Base-by-base conservation (phyloP, 179 eudicot genomes). In the Silene coronaria region DNA sequence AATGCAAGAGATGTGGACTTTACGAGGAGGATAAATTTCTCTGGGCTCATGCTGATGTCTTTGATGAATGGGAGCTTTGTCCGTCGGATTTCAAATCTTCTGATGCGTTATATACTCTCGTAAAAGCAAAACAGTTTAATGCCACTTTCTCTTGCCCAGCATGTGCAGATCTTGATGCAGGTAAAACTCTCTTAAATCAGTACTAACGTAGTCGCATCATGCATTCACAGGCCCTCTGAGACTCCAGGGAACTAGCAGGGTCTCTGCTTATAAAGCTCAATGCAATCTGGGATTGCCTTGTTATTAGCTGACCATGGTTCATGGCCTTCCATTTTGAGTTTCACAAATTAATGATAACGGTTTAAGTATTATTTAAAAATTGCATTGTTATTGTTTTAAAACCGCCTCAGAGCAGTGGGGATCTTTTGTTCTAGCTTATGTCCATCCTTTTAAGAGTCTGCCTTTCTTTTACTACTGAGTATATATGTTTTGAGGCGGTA, bases 51-150 rank as follows among this genome's bases (percentile, higher is more conserved):
- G 88, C 88, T 78, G 90, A 84, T 23, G 75, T 76, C 79, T 91
- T 91, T 82, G 97, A 91, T 79, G 99, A 92, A 75, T 92, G 97
- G 97, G 97, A 91, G 83, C 71, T 95, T 76, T 95, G 99, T 64
- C 88, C 97, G 67, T 82, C 89, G 36, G 92, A 91, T 78, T 95
- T 95, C 78, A 77, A 71, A 10, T 69, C 82, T 19, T 45, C 81
- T 80, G 83, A 86, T 81, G 97, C 92, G 48, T 84, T 55, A 73
- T 91, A 88, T 80, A 77, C 72, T 45, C 87, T 71, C 76, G 76
- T 78, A 58, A 89, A 86, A 77, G 86, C 77, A 24, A 80, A 79
- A 46, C 91, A 88, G 77, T 77, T 92, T 58, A 95, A 88, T 73
- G 97, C 87, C n/a, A 88, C 97, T 26, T 88, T 95, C 78, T 66